Conservation (phyloP, 2,329 filamentous ascomycete genomes). For the Ascochyta clinopodiicola region DNA sequence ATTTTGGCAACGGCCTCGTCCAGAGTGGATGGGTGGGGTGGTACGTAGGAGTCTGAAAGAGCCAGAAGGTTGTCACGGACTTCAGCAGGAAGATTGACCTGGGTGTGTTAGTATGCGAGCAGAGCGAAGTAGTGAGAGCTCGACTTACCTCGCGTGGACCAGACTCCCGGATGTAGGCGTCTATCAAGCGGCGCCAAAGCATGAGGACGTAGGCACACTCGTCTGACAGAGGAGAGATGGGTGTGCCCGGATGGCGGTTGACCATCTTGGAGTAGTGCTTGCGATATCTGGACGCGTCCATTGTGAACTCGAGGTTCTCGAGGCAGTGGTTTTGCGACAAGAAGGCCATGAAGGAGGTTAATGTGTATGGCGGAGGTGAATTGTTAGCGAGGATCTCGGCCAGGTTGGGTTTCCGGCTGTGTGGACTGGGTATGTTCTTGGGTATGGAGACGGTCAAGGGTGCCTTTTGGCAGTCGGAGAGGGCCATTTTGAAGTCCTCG, state of each 20-base stretch:
- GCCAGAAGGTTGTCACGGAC: conserved; percentile 82
- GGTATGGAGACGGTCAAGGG: conserved; percentile 61
- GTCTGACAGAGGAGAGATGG: conserved; percentile 60
- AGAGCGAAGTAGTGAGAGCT: neutral
- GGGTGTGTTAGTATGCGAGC: conserved; percentile 25
- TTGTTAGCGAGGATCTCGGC: conserved; percentile 87
- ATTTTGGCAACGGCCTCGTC: conserved; percentile 86
- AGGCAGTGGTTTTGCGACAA: conserved; percentile 96
- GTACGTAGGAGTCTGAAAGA: conserved; percentile 64
- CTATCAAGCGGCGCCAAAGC: conserved; percentile 86
- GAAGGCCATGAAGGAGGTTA: conserved; percentile 94
- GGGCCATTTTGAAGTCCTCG: conserved; percentile 57
- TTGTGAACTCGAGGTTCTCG: conserved; percentile 94
- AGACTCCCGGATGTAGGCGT: conserved; percentile 75
- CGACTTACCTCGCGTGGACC: conserved; percentile 45
- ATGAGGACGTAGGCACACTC: conserved; percentile 74
- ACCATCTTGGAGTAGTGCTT: conserved; percentile 68
- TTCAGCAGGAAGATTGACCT: conserved; percentile 77
- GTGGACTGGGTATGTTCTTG: conserved; percentile 52
- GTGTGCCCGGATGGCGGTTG: conserved; percentile 56
- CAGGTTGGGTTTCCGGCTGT: conserved; percentile 73
- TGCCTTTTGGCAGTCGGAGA: conserved; percentile 54
- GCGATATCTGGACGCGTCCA: conserved; percentile 88
- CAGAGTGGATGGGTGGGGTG: conserved; percentile 76
- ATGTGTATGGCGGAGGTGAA: conserved; percentile 85